Conservation (phyloP, 2,329 filamentous ascomycete species). For the Aquanectria penicillioides region DNA sequence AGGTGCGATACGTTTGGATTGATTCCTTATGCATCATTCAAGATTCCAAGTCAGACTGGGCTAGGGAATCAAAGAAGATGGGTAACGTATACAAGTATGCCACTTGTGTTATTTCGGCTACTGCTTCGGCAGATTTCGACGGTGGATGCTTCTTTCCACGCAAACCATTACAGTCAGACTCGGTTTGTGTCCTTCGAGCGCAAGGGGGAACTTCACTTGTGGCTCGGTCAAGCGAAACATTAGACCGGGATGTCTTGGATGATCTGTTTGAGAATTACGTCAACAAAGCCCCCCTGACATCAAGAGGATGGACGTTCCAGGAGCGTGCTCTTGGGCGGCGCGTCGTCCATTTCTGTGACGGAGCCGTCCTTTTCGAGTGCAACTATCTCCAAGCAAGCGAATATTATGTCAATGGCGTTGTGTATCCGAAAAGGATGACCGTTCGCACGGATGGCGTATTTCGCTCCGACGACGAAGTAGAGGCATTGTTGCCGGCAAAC, state of each 20-base stretch:
- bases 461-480: not conserved
- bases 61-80: conserved; percentile 2
- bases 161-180: not conserved
- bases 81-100: not conserved
- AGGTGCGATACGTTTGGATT: conserved; percentile 30
- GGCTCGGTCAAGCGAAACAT: not conserved
- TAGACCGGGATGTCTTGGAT: no score
- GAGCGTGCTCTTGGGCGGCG: not conserved
- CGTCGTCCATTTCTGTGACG: conserved; percentile 3
- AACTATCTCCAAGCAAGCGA: not conserved
- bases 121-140: not conserved
- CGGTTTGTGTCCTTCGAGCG: not conserved
- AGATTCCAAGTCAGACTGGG: conserved; percentile 31
- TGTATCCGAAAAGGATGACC: not conserved
- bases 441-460: not conserved
- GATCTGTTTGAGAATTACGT: conserved; percentile 1
- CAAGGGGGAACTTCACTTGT: not conserved
- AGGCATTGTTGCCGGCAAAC: no score
- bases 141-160: not conserved
- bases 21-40: conserved; percentile 39
- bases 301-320: not conserved
- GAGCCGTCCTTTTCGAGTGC: conserved; percentile 1
- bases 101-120: not conserved
- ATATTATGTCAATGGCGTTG: not conserved
- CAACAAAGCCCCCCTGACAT: not conserved